phyloP scores from a whole-genome alignment of 2,329 filamentous ascomycete genomes.

The Phaeosphaeriaceae sp. region DNA sequence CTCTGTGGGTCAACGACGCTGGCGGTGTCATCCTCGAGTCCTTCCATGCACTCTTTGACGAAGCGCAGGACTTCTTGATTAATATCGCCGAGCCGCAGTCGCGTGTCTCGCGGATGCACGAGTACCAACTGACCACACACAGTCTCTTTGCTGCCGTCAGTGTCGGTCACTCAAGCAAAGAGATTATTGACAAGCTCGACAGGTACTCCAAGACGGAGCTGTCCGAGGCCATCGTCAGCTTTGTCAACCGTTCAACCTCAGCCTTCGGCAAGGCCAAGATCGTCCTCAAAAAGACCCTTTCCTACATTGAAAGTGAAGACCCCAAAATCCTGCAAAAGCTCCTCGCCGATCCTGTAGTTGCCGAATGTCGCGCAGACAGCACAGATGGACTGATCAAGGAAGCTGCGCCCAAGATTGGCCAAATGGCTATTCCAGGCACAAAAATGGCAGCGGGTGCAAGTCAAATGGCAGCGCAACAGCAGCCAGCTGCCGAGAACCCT shows the following conservation, averaged over 20 bases:
- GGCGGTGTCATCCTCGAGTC: constrained; percentile 92
- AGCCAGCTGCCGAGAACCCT: constrained; percentile 38
- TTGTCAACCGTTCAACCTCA: constrained; percentile 82
- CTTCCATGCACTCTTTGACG: constrained; percentile 84
- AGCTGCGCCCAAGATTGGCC: constrained; percentile 83
- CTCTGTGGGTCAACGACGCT: constrained; percentile 90
- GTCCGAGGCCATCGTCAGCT: constrained; percentile 79
- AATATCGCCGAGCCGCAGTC: constrained; percentile 94
- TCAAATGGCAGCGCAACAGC: constrained; percentile 60
- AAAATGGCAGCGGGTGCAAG: constrained; percentile 89
- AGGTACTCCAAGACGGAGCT: constrained; percentile 87
- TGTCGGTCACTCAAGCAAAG: constrained; percentile 85
- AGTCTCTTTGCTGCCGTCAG: constrained; percentile 95
- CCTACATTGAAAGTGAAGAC: constrained; percentile 92
- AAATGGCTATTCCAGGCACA: constrained; percentile 90
- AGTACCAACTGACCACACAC: constrained; percentile 90
- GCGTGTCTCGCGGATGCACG: constrained; percentile 87
- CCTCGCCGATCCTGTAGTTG: constrained; percentile 84
- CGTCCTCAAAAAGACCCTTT: constrained; percentile 91
- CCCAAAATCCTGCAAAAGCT: constrained; percentile 84
- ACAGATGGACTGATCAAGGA: constrained; percentile 77
- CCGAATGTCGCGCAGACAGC: constrained; percentile 76
- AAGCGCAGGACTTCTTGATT: constrained; percentile 93
- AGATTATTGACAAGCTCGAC: constrained; percentile 90
- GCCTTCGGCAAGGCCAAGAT: constrained; percentile 96